Evolutionary conservation across 2,329 filamentous ascomycete genomes (phyloP), one percentile per base, ranked within the genome.

Genomic region (Curvularia spicifera): DNA sequence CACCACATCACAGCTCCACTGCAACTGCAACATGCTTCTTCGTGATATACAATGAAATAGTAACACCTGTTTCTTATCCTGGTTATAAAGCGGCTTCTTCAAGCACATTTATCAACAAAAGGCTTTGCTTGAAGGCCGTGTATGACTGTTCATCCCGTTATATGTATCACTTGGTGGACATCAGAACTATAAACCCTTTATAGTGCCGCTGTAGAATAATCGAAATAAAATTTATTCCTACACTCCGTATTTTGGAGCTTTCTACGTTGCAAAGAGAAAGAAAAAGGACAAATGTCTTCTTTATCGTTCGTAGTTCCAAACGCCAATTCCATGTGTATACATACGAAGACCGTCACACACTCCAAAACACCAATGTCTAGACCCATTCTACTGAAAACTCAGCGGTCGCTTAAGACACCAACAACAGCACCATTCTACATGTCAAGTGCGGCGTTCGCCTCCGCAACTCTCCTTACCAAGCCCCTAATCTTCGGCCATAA

Each of bases 401-500:
- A 18, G 15, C 15, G n/a, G 5, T 37, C 15, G 35, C 35, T 3
- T 1, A 37, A 8, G 35, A 9, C n/a, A n/a, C 13, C 22, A 26
- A n/a, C 5, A 37, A 37, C 7, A 37, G 24, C 40, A 7, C 42
- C 42, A 13, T 15, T 44, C 15, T 37, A 44, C 13, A 9, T 5
- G 4, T 44, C 42, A 4, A n/a, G 13, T 1, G 24, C 31, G 15
- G 31, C 53, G 54, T 57, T 31, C 7, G 35, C 51, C 22, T 49
- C 37, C 2, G 55, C 39, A 10, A 50, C 44, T 5, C 56, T 57
- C 22, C 52, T 50, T 2, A 68, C 55, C 6, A 68, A 52, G 1
- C 43, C 49, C 18, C 42, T 40, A 8, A 68, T 37, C 49, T 69
- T 69, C 3, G 65, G 61, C 65, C 65, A 69, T 10, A 70, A 35